Conservation (phyloP, 495 filamentous ascomycete species). For the Hypoxylon fuscum region DNA sequence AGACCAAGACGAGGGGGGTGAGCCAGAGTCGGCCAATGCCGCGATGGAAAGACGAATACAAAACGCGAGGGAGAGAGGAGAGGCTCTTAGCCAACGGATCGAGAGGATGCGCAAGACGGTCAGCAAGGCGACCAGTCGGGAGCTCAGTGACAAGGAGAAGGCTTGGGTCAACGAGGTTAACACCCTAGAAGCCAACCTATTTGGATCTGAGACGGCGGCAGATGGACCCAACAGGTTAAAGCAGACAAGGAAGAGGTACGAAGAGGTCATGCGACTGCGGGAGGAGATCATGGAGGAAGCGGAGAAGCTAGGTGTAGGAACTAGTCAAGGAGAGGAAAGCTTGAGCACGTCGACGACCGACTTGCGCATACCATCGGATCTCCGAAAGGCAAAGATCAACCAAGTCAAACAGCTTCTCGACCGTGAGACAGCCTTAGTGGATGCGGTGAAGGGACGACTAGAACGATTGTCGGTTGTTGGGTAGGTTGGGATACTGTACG, state of each 20-base stretch:
- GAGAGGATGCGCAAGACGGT: constrained; percentile 70
- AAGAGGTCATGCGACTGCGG: constrained; percentile 56
- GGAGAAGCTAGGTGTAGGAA: constrained; percentile 47
- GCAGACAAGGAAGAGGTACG: constrained; percentile 56
- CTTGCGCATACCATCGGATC: constrained; percentile 68
- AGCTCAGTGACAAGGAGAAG: constrained; percentile 78
- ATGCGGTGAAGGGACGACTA: constrained; percentile 63
- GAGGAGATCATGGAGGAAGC: constrained; percentile 63
- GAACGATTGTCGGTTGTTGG: constrained; percentile 50
- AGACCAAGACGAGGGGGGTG: constrained; percentile 57
- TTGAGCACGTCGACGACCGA: constrained; percentile 40
- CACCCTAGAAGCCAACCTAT: constrained; percentile 53
- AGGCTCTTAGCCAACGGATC: constrained; percentile 67
- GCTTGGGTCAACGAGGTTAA: constrained; percentile 73
- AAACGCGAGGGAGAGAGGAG: constrained; percentile 65
- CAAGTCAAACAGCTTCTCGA: constrained; percentile 78
- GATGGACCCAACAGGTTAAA: constrained; percentile 41
- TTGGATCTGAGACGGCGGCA: constrained; percentile 49
- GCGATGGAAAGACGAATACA: constrained; percentile 69
- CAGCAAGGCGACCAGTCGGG: constrained; percentile 63
- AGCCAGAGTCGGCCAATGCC: constrained; percentile 57
- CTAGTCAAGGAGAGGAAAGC: constrained; percentile 42
- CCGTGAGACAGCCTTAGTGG: constrained; percentile 67
- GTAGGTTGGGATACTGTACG: constrained; percentile 21
- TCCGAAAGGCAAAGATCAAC: constrained; percentile 71